Conservation (phyloP, 345 rosid species). For the Citrus cavaleriei region DNA sequence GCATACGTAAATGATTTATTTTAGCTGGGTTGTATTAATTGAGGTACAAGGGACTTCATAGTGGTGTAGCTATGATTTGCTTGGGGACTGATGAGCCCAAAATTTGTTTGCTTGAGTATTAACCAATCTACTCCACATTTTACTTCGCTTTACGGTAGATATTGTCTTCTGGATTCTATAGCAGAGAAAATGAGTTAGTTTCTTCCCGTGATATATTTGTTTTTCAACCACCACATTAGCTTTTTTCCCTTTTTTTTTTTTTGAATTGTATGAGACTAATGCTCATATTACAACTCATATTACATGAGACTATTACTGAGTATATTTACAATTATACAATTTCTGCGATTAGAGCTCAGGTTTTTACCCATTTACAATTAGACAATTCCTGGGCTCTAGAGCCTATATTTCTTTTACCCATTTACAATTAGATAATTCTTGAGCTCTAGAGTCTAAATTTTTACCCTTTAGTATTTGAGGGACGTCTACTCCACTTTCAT, state of each 20-base stretch:
- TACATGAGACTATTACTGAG: no score
- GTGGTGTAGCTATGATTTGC: not conserved
- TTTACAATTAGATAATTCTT: no score
- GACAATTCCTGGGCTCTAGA: no score
- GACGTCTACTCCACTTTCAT: no score
- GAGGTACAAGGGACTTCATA: not conserved
- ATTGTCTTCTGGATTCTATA: not conserved
- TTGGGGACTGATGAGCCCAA: not conserved
- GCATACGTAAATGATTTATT: not conserved
- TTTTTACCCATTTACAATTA: no score
- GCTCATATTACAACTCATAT: rapidly evolving
- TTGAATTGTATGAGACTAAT: no score
- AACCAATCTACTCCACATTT: not conserved
- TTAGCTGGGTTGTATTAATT: not conserved
- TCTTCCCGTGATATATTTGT: not conserved
- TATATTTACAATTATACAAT: no score
- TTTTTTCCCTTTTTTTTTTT: no score
- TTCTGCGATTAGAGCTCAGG: rapidly evolving
- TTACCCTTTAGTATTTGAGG: no score
- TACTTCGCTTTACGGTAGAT: not conserved
- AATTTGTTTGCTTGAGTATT: not conserved
- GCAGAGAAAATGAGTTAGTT: not conserved
- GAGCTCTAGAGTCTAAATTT: no score
- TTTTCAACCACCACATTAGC: not conserved
- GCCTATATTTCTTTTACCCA: no score